phyloP scores from a whole-genome alignment of 2,329 filamentous ascomycete species.

The Rosellinia necatrix region DNA sequence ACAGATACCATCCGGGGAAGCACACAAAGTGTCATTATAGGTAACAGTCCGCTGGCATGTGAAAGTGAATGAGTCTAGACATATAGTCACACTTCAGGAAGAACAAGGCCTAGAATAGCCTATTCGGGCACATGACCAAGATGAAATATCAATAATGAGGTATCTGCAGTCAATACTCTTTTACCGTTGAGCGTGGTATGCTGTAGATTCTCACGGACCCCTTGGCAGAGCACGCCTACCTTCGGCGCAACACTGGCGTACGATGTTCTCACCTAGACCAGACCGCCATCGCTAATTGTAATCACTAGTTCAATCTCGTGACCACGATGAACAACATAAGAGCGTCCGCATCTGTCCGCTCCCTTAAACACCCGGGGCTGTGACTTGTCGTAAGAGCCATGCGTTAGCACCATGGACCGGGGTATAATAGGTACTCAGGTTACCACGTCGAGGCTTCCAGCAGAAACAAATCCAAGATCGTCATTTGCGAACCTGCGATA shows the following conservation, averaged over 20 bases:
- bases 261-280: neutral
- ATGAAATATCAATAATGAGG: neutral
- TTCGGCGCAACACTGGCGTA: neutral
- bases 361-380: neutral
- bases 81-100: neutral
- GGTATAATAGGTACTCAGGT: neutral
- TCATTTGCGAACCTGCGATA: neutral
- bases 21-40: too few relatives aligned
- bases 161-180: neutral
- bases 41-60: neutral
- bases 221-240: slow-evolving; percentile 2
- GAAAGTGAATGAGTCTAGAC: neutral
- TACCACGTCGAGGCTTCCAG: neutral
- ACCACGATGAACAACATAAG: too few relatives aligned
- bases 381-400: neutral
- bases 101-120: slow-evolving; percentile 4
- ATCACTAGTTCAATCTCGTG: neutral
- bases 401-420: neutral
- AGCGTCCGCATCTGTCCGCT: too few relatives aligned
- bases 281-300: neutral
- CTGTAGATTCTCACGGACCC: neutral
- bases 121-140: neutral
- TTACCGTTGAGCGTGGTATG: neutral
- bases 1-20: too few relatives aligned
- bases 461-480: neutral